Conservation (phyloP, 495 filamentous ascomycete genomes). For the Aspergillus conjunctus region DNA sequence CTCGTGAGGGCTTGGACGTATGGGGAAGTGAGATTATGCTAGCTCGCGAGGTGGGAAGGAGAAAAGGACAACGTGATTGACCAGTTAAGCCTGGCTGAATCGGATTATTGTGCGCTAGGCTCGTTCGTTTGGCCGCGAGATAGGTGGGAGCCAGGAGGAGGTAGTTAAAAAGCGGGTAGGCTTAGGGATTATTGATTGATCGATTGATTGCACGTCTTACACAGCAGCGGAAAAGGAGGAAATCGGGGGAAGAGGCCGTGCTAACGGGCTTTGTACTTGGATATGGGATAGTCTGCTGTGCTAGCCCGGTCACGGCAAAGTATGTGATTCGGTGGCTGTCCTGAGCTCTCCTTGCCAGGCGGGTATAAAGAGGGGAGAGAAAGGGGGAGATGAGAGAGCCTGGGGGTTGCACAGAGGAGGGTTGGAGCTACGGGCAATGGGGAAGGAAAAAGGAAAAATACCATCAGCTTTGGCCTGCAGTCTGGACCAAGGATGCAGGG, state of each 20-base stretch:
- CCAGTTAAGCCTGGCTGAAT: slow-evolving; percentile 11
- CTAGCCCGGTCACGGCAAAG: slow-evolving; percentile 5
- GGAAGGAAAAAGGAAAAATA: slow-evolving; percentile 9
- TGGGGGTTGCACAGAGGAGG: neutral
- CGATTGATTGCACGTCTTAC: slow-evolving; percentile 5
- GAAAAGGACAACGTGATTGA: slow-evolving; percentile 4
- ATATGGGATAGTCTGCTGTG: neutral
- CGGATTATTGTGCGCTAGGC: slow-evolving; percentile 9
- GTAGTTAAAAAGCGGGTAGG: slow-evolving; percentile 3
- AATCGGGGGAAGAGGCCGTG: neutral
- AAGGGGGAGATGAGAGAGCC: slow-evolving; percentile 10
- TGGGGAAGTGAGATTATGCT: slow-evolving; percentile 3
- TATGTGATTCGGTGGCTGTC: slow-evolving; percentile 7
- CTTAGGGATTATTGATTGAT: slow-evolving; percentile 1
- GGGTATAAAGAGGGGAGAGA: slow-evolving; percentile 7
- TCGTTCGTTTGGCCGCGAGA: slow-evolving; percentile 3
- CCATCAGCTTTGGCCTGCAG: slow-evolving; percentile 22
- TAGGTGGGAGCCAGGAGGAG: neutral
- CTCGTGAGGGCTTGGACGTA: slow-evolving; percentile 14
- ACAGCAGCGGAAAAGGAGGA: neutral
- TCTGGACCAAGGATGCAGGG: slow-evolving; percentile 28
- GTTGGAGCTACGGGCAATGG: slow-evolving; percentile 8
- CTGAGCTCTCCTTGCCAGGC: slow-evolving; percentile 12
- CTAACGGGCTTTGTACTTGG: neutral
- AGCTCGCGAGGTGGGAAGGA: neutral